phyloP scores from a whole-genome alignment of 1,139 yeast genomes.

The Starmera stellimalicola region DNA sequence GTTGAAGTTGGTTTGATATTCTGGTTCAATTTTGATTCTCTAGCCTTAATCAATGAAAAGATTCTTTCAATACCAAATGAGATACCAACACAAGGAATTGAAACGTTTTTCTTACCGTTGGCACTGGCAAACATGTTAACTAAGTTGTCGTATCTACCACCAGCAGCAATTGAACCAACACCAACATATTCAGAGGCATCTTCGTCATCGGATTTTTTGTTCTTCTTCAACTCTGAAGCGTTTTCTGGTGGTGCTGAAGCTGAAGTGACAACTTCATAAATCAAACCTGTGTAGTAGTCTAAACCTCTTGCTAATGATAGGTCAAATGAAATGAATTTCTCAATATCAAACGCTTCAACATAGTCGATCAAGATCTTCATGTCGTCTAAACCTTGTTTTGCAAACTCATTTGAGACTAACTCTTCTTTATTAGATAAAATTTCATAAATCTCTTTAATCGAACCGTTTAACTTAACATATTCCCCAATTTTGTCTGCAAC shows the following conservation, averaged over 20 bases:
- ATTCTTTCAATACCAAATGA: conserved; percentile 95
- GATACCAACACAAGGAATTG: conserved; percentile 94
- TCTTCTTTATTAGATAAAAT: conserved; percentile 46
- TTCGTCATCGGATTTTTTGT: conserved; percentile 45
- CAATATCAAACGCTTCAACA: conserved; percentile 70
- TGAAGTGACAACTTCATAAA: conserved; percentile 89
- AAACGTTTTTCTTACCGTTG: conserved; percentile 64
- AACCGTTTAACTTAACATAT: conserved; percentile 77
- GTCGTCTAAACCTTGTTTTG: conserved; percentile 74
- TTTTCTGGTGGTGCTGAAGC: conserved; percentile 91
- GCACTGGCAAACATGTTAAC: conserved; percentile 91
- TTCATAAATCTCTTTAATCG: conserved; percentile 57
- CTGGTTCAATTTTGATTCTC: conserved; percentile 41
- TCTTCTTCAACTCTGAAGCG: conserved; percentile 51
- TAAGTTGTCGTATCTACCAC: conserved; percentile 93
- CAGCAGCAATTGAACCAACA: conserved; percentile 97
- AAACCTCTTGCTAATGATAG: conserved; percentile 93
- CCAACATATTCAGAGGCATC: conserved; percentile 97
- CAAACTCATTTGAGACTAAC: conserved; percentile 56
- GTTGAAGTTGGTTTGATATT: conserved; percentile 74
- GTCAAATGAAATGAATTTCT: conserved; percentile 65
- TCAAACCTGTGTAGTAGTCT: conserved; percentile 94
- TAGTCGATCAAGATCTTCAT: conserved; percentile 68
- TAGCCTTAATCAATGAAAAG: conserved; percentile 78
- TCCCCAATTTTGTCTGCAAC: conserved; percentile 91